These are phyloP conservation scores for Coffea eugenioides DNA, from an alignment of 257 asterid species.

Conservation along the genomic window DNA sequence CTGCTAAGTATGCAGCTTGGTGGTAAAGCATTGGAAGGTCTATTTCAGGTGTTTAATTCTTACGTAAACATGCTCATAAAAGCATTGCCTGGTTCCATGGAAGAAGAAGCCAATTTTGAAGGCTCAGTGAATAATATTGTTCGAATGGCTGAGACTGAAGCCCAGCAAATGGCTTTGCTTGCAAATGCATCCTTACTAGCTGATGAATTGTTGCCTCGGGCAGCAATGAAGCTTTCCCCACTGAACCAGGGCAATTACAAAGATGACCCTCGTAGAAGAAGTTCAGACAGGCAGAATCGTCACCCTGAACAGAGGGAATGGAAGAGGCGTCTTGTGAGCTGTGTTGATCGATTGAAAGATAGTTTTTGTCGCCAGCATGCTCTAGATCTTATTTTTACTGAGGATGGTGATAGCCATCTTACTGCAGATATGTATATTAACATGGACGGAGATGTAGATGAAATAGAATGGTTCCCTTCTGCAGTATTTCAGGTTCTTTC, in stretches of 20 bases:
- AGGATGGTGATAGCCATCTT: conserved; percentile 92
- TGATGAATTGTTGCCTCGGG: conserved; percentile 95
- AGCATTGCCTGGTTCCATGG: conserved; percentile 96
- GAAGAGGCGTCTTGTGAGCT: conserved; percentile 78
- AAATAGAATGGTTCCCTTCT: conserved; percentile 93
- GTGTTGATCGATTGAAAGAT: conserved; percentile 89
- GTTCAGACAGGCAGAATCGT: conserved; percentile 83
- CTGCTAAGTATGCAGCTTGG: conserved; percentile 93
- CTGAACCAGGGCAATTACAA: conserved; percentile 48
- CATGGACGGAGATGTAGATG: conserved; percentile 78
- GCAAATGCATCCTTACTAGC: conserved; percentile 96
- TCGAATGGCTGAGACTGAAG: conserved; percentile 94
- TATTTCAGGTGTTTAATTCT: conserved; percentile 86
- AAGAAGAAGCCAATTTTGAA: conserved; percentile 76
- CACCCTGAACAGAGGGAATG: conserved; percentile 98
- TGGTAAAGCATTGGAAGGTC: conserved; percentile 83
- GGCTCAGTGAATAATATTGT: conserved; percentile 82
- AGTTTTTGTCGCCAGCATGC: conserved; percentile 98
- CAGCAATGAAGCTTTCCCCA: conserved; percentile 87
- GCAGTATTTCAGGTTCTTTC: conserved; percentile 82
- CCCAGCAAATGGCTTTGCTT: conserved; percentile 94
- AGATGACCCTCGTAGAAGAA: conserved; percentile 81
- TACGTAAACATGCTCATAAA: conserved; percentile 80
- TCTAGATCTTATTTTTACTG: conserved; percentile 90
- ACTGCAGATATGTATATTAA: conserved; percentile 79